These are phyloP conservation scores for Venturia effusa DNA, from an alignment of 2,329 filamentous ascomycete species.

Conservation along the genomic window DNA sequence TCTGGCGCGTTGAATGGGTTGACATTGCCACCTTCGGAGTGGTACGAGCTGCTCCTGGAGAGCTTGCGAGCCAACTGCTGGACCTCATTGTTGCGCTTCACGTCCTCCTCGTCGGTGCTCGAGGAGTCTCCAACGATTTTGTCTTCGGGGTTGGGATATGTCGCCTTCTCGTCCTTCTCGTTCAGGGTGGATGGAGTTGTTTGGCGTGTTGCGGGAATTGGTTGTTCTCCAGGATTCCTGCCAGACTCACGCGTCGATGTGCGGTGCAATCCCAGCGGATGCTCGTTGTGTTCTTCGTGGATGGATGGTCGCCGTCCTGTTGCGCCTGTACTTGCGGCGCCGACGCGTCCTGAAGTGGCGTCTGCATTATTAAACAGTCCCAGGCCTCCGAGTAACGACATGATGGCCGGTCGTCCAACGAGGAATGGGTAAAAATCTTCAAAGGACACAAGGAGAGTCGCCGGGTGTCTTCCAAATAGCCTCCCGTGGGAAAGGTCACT, in stretches of 20 bases:
- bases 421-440: background rate
- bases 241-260: background rate
- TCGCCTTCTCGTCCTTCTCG: slow-evolving; percentile 5
- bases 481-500: background rate
- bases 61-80: slow-evolving; percentile 30
- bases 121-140: background rate
- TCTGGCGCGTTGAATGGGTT: slow-evolving; percentile 30
- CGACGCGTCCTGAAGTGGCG: slow-evolving; percentile 2
- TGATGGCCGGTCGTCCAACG: background rate
- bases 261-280: background rate
- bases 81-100: slow-evolving; percentile 26
- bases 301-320: background rate
- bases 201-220: background rate
- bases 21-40: slow-evolving; percentile 20
- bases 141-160: background rate
- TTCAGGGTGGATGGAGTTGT: background rate
- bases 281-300: slow-evolving; percentile 1
- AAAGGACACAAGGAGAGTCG: background rate
- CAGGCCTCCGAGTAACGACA: background rate
- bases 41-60: slow-evolving; percentile 29
- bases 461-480: background rate
- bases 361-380: slow-evolving; percentile 6
- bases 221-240: background rate
- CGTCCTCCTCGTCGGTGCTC: slow-evolving; percentile 14
- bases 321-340: background rate